Evolutionary conservation across 1,284 basidiomycete species (phyloP).

Genomic region (Phellopilus nigrolimitatus): DNA sequence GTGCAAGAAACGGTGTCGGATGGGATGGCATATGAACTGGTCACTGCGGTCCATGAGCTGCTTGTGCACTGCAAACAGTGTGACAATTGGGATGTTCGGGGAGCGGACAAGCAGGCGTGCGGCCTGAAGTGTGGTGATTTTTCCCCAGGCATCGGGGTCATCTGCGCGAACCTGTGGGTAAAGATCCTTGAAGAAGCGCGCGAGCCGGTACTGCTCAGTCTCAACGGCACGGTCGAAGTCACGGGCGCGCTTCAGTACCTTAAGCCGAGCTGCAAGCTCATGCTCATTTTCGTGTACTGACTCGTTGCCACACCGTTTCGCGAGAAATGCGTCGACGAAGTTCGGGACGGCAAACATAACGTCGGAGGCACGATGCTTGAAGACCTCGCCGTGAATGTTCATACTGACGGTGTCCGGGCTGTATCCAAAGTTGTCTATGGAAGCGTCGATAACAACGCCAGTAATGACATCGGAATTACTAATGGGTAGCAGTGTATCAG

Average conservation of each 20-base stretch:
- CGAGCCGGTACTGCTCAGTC: constrained; percentile 34
- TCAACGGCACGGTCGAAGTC: constrained; percentile 44
- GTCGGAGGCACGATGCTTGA: constrained; percentile 42
- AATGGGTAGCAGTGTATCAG: constrained; percentile 18
- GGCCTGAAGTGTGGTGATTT: constrained; percentile 46
- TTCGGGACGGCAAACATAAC: constrained; percentile 54
- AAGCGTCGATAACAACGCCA: constrained; percentile 42
- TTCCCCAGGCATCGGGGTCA: constrained; percentile 46
- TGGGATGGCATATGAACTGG: constrained; percentile 60
- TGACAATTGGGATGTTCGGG: constrained; percentile 32
- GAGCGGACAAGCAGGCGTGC: constrained; percentile 37
- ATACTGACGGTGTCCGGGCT: constrained; percentile 38
- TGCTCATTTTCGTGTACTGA: constrained; percentile 28
- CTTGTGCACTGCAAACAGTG: constrained; percentile 66
- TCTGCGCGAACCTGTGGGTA: constrained; percentile 45
- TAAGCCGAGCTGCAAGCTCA: constrained; percentile 52
- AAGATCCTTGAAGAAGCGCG: constrained; percentile 30
- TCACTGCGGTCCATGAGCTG: constrained; percentile 63
- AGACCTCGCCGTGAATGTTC: constrained; percentile 46
- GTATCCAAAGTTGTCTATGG: constrained; percentile 32
- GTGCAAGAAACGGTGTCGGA: constrained; percentile 52
- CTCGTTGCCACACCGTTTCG: constrained; percentile 42
- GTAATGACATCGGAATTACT: constrained; percentile 42
- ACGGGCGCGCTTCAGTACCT: constrained; percentile 50
- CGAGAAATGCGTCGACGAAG: constrained; percentile 44